Conservation (phyloP, 768 basidiomycete genomes). For the Leccinum obscurum region DNA sequence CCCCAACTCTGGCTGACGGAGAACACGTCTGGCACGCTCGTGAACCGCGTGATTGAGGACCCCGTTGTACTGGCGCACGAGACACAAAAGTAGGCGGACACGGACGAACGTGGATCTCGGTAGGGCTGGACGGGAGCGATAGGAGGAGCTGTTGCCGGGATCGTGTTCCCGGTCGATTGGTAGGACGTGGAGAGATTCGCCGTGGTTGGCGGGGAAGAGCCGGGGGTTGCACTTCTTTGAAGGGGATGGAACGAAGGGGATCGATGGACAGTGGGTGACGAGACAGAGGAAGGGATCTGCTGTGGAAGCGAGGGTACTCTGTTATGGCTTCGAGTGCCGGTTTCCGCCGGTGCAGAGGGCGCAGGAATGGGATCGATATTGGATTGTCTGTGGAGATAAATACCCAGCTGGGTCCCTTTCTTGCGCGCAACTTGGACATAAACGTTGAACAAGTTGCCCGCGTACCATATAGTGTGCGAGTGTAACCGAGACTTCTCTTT, state of each 20-base stretch:
- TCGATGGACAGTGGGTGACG: slow-evolving; percentile 36
- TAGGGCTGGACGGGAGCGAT: slow-evolving; percentile 64
- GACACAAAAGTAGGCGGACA: slow-evolving; percentile 83
- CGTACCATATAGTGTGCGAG: slow-evolving; percentile 87
- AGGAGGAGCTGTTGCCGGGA: slow-evolving; percentile 46
- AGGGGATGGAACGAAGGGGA: slow-evolving; percentile 49
- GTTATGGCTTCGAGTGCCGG: slow-evolving; percentile 29
- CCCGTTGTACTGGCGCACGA: slow-evolving; percentile 84
- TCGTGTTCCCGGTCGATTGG: slow-evolving; percentile 21
- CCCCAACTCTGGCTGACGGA: slow-evolving; percentile 90
- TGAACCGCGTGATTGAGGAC: slow-evolving; percentile 78
- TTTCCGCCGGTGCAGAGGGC: slow-evolving; percentile 53
- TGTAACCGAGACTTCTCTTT: slow-evolving; percentile 84
- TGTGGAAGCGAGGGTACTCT: slow-evolving; percentile 33
- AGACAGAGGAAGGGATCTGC: slow-evolving; percentile 28
- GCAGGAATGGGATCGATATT: slow-evolving; percentile 77
- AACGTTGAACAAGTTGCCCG: slow-evolving; percentile 83
- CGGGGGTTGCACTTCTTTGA: slow-evolving; percentile 44
- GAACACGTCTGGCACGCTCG: slow-evolving; percentile 84
- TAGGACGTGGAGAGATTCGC: slow-evolving; percentile 20
- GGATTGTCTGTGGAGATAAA: slow-evolving; percentile 87
- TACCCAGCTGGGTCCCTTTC: slow-evolving; percentile 79
- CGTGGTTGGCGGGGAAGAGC: slow-evolving; percentile 26
- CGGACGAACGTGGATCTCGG: slow-evolving; percentile 67
- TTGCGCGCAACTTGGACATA: slow-evolving; percentile 88